These are phyloP conservation scores for Actinomucor elegans DNA, from an alignment of 371 early-diverging fungal genomes.

Conservation along the genomic window DNA sequence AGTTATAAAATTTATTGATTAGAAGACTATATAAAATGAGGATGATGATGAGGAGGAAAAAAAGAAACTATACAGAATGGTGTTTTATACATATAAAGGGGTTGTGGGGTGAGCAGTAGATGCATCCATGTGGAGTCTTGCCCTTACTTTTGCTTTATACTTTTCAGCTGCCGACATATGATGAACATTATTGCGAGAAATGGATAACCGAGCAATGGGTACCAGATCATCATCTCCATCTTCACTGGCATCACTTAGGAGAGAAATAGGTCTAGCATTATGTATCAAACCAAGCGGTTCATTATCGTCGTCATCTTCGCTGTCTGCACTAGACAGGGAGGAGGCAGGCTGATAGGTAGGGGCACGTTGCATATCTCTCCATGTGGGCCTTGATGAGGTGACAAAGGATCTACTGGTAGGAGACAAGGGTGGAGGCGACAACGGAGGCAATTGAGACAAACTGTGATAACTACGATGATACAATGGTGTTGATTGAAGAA, in stretches of 20 bases:
- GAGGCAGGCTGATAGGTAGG: constrained; percentile 14
- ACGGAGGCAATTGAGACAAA: not conserved
- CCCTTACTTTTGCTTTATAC: constrained; percentile 38
- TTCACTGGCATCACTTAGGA: constrained; percentile 25
- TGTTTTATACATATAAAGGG: too few species aligned
- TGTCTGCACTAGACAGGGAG: constrained; percentile 15
- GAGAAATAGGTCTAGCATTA: not conserved
- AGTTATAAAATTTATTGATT: too few species aligned
- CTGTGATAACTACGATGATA: not conserved
- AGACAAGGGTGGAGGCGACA: constrained; percentile 17
- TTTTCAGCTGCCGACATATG: constrained; percentile 39
- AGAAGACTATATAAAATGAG: too few species aligned
- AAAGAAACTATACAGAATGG: too few species aligned
- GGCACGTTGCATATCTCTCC: constrained; percentile 1
- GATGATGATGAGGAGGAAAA: too few species aligned
- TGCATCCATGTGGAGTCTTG: constrained; percentile 14
- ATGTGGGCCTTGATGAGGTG: not conserved
- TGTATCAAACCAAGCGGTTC: constrained; percentile 13
- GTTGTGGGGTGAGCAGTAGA: too few species aligned
- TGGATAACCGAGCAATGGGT: constrained; percentile 26
- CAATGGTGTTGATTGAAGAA: not conserved
- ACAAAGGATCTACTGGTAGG: constrained; percentile 5
- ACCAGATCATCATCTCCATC: constrained; percentile 38
- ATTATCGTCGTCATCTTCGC: constrained; percentile 26
- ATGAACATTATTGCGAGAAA: not conserved